Base-by-base conservation (phyloP, 768 basidiomycete genomes). In the Wakefieldia striispora region DNA sequence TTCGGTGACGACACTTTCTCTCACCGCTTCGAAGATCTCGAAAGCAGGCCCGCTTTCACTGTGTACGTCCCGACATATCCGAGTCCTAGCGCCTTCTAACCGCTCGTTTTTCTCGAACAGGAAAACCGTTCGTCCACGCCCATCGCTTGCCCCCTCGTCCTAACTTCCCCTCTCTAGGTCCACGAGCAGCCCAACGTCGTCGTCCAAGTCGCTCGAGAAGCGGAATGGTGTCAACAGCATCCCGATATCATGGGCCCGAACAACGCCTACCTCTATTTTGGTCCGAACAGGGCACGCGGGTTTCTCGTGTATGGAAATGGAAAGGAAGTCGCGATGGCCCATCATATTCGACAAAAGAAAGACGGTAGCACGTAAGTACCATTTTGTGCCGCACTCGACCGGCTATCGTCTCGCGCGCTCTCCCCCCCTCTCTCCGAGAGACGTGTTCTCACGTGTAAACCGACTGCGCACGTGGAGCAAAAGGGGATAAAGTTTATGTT, bases 181-280 rank as follows among this genome's bases (percentile, higher is more conserved):
- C 78, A 75, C 17, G 70, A 75, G 49, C 72, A 69, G 43, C 82
- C 84, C 19, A 87, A 86, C 66, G 67, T 77, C 23, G 75, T 89
- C 51, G 74, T 88, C 51, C 77, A 81, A 53, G 69, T 90, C 46
- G 75, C 76, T 35, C 80, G 88, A 16, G 85, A 90, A 59, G 65
- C 74, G 0, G 73, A 70, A 19, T 90, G 88, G 88, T 72, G 80
- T 20, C 76, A 81, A 57, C 82, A 81, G 47, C 82, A 88, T 60
- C 79, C 81, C 20, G 75, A 72, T 40, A 82, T 89, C 54, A 84
- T 88, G 82, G 88, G 88, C n/a, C 88, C 88, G n/a, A 79, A 76
- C 51, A 84, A 79, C 35, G 81, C 88, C 6, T 88, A 77, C 62
- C 78, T 89, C 53, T 90, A 88, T 60, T 81, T 91, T 50, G 88